Base-by-base conservation (phyloP, 257 asterid species). In the Solanum ossicruentum region DNA sequence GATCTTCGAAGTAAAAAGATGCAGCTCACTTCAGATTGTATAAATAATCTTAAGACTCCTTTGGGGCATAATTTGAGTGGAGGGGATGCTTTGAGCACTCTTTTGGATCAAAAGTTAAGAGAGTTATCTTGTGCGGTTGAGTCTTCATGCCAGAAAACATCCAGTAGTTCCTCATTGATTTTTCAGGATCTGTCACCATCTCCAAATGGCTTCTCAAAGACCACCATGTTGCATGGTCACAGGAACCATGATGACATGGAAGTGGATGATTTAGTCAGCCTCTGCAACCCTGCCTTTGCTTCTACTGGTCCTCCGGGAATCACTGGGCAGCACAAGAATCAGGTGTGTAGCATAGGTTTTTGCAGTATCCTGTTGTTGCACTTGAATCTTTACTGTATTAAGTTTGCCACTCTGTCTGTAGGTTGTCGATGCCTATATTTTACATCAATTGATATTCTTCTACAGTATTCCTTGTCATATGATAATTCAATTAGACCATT, bases 21-120 rank as follows among this genome's bases (percentile, higher is more conserved):
- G 67, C 84, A 89, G 84, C 85, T 85, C 49, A 87, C 77, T 88
- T 81, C 91, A 45, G 92, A 89, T 78, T 83, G 88, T 20, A 77
- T 58, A 26, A 86, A 84, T 84, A 85, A 84, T 86, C 80, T 92
- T 58, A 88, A 86, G 85, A 84, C 85, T 63, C 60, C 86, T 81
- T 80, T 61, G 16, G 92, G 88, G 69, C 85, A 88, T 86, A 91
- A 87, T 83, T 75, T 89, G 49, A 88, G 81, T 80, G 92, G 95
- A 75, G 92, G 94, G 75, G 98, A 93, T 88, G 92, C 89, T 32
- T 89, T 96, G 69, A 93, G 92, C 88, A 85, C 90, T 77, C 95
- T 96, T 85, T 88, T 96, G 89, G 99, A 95, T 90, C 92, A 92
- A 87, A 95, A 95, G 86, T 91, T 95, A 39, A 89, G 90, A 86